A percentile compares a stretch with the other conserved stretches of the same genome.
Evolutionary conservation across 129 eudicot genomes (phyloP).

Genomic region (Chrysanthemum seticuspe): DNA sequence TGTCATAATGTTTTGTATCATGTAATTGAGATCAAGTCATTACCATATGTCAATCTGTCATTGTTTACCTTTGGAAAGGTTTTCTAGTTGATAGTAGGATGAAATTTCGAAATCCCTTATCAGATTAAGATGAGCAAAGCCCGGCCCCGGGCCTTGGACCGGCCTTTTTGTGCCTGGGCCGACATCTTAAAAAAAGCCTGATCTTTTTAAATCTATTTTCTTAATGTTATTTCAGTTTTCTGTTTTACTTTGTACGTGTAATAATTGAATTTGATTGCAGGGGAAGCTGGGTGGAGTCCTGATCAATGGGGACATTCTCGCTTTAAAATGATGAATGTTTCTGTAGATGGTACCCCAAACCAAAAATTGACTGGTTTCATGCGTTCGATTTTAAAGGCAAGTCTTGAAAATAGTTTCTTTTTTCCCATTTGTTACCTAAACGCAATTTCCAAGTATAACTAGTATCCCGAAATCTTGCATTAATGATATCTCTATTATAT

Average conservation of each 20-base stretch:
- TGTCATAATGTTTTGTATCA: neutral
- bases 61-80: neutral
- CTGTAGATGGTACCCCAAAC: conserved; percentile 63
- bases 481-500: neutral
- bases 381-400: conserved; percentile 83
- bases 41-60: neutral
- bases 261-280: conserved; percentile 36
- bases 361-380: conserved; percentile 82
- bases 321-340: conserved; percentile 51
- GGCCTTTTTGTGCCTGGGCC: no score
- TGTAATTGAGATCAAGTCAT: no score
- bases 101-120: conserved; percentile 2
- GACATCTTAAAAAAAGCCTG: no score
- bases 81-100: neutral
- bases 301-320: conserved; percentile 95
- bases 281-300: conserved; percentile 97
- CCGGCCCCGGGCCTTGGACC: no score
- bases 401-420: conserved; percentile 4
- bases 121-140: neutral
- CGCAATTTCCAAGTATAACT: no score
- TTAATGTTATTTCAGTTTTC: neutral
- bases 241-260: conserved; percentile 2
- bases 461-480: neutral
- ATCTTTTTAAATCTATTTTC: no score
- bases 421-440: neutral